These are phyloP conservation scores for Phytophthora fragariaefolia DNA, from an alignment of 352 stramenopile species.

Conservation along the genomic window DNA sequence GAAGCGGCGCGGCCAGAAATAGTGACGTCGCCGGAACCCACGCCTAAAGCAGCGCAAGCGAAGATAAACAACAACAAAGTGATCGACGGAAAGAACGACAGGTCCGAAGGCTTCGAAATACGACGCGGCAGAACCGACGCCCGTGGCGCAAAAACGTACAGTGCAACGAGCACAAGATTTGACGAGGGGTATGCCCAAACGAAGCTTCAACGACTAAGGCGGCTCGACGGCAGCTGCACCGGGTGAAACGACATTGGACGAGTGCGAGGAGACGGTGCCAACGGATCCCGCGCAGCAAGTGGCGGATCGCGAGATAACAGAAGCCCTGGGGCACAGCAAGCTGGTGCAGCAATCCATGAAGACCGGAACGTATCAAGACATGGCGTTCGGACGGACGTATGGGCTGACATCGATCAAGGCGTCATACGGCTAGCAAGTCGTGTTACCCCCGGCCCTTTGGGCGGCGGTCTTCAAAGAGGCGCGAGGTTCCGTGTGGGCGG, in stretches of 20 bases:
- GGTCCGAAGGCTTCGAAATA: not conserved
- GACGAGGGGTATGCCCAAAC: not conserved
- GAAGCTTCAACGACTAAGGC: not conserved
- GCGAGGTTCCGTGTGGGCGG: not conserved
- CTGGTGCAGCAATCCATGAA: not conserved
- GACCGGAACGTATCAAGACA: not conserved
- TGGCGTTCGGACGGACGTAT: not conserved
- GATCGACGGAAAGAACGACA: no score
- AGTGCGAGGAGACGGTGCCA: not conserved
- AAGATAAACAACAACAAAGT: no score
- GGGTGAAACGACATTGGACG: not conserved
- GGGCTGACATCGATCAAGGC: not conserved
- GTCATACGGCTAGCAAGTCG: not conserved
- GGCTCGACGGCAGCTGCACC: not conserved
- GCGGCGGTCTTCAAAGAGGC: not conserved
- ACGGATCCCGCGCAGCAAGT: not conserved
- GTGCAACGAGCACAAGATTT: not conserved
- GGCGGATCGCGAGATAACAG: not conserved
- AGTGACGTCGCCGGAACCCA: no score
- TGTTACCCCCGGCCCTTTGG: not conserved
- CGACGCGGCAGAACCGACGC: no score
- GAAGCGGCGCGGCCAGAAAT: no score
- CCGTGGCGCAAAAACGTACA: not conserved
- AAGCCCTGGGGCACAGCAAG: not conserved
- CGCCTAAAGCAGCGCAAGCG: no score